Conservation (phyloP, 257 asterid genomes). For the Capsicum pubescens region DNA sequence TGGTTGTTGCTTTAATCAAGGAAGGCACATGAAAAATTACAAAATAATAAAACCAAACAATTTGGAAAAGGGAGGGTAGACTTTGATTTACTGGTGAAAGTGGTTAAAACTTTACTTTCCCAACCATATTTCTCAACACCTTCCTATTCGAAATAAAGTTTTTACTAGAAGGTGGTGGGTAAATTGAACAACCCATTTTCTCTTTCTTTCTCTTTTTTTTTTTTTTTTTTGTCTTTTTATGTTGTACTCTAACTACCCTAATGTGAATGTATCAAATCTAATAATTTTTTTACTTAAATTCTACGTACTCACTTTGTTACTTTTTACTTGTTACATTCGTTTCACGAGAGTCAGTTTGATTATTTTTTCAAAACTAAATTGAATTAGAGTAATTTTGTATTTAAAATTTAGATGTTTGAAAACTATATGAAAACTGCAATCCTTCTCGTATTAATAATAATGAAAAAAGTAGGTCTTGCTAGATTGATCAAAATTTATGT, state of each 20-base stretch:
- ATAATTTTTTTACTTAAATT: too few species aligned
- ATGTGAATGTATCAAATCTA: too few species aligned
- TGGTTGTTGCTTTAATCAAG: constrained; percentile 21
- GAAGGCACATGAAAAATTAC: not conserved
- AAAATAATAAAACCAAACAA: not conserved
- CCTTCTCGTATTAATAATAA: too few species aligned
- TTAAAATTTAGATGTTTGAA: too few species aligned
- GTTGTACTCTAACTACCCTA: not conserved
- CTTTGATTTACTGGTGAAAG: not conserved
- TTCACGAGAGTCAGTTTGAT: too few species aligned
- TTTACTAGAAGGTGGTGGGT: not conserved
- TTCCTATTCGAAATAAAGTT: not conserved
- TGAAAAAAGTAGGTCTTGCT: too few species aligned
- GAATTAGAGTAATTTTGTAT: too few species aligned
- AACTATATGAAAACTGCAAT: too few species aligned
- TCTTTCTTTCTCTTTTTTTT: not conserved
- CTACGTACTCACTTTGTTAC: too few species aligned
- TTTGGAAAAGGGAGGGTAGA: not conserved
- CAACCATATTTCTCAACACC: not conserved
- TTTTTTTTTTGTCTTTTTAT: not conserved
- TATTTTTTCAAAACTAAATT: too few species aligned
- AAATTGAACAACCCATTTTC: not conserved
- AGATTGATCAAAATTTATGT: too few species aligned
- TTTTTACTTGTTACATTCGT: too few species aligned
- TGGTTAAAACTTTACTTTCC: not conserved